Conservation (phyloP, 106 monocot species). For the Dendrobium nobile region DNA sequence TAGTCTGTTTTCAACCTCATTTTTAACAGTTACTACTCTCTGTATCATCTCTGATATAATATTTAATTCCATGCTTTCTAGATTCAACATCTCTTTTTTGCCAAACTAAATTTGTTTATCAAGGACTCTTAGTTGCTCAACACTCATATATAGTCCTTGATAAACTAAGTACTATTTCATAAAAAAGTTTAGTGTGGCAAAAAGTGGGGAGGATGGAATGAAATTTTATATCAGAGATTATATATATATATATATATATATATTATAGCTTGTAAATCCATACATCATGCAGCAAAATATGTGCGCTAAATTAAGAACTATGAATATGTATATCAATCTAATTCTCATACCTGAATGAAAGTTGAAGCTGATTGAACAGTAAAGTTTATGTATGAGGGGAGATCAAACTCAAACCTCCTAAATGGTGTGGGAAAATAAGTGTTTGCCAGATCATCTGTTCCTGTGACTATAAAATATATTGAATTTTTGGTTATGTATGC, state of each 20-base stretch:
- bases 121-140: too few relatives aligned
- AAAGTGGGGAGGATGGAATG: too few relatives aligned
- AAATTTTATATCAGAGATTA: too few relatives aligned
- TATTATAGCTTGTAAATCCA: background rate
- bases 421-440: slow-evolving; percentile 52
- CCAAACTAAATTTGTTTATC: too few relatives aligned
- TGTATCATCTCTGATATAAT: too few relatives aligned
- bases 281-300: background rate
- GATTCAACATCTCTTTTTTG: background rate
- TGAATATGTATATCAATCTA: background rate
- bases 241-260: background rate
- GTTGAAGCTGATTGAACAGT: slow-evolving; percentile 22
- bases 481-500: slow-evolving; percentile 18
- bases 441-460: slow-evolving; percentile 60
- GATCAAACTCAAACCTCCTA: slow-evolving; percentile 28
- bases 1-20: too few relatives aligned
- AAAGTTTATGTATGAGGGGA: slow-evolving; percentile 40
- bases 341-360: slow-evolving; percentile 34
- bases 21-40: too few relatives aligned
- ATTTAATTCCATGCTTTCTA: too few relatives aligned
- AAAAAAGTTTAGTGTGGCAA: too few relatives aligned
- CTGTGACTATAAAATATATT: slow-evolving; percentile 29
- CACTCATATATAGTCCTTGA: too few relatives aligned
- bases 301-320: background rate
- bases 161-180: too few relatives aligned